Evolutionary conservation across 768 basidiomycete genomes (phyloP), one percentile per base, ranked within the genome.

Genomic region (Lactifluus pinguis): DNA sequence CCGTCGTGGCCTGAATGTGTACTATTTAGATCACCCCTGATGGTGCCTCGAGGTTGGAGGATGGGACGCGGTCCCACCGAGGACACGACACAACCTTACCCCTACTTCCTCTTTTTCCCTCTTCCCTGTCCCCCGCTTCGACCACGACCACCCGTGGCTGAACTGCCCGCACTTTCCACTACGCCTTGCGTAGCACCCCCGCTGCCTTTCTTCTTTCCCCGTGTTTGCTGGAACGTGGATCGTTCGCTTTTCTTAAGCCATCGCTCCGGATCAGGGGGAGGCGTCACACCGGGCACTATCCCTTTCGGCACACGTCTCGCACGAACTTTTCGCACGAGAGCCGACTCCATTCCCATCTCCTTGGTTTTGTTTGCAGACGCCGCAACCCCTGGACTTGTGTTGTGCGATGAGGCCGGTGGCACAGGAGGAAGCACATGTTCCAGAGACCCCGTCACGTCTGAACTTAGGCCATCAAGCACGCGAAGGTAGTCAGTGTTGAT

Each of bases 211-310:
- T 80, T 80, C 70, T 81, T 77, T 69, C 73, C 81, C 45, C 79
- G 78, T 55, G 77, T 76, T 17, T 76, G 76, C 41, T 68, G 69
- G 69, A 80, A 83, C 30, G 77, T 81, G 14, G 86, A 79, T 52
- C 89, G 77, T 71, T 91, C 88, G 55, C 82, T 87, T 76, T 90
- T 92, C 81, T 92, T 92, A 61, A 92, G 70, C 90, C 90, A 92
- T 63, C 90, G 76, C 71, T 92, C 90, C 29, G 90, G 89, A 73
- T 92, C 90, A 36, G 91, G 90, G 17, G 83, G 79, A 32, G 89
- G 89, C 4, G 89, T 90, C 13, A 89, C 83, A 19, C 90, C 89
- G 17, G 84, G 86, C 29, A 84, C 72, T 21, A 92, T 85, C n/a
- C 86, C 85, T 57, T 80, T 77, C 14, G 90, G 89, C 17, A 92